Base-by-base conservation (phyloP, 352 stramenopile species). In the Phytopythium boreale region DNA sequence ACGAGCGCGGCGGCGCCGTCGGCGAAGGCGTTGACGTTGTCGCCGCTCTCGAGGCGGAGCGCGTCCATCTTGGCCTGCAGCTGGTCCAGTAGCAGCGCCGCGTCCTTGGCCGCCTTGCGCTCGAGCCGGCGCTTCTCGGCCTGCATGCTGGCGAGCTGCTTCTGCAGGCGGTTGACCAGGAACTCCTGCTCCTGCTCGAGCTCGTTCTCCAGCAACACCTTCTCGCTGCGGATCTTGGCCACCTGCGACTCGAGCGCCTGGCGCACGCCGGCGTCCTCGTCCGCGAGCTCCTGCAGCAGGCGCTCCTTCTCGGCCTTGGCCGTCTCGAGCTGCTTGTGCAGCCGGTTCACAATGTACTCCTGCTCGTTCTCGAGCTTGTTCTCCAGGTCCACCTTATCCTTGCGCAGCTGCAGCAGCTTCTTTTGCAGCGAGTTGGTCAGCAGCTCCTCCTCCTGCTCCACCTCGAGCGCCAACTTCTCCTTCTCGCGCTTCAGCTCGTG, bases 321-420 rank as follows among this genome's bases (percentile, higher is more conserved):
- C 3, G 80, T 75, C 53, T 93, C 85, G 1, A 95, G 75, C 65
- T 95, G 84, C 67, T 93, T 93, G 66, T 85, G 77, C 47, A 97
- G 82, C 56, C 94, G 94, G 78, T 97, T 97, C 22, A 97, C 89
- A 46, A 97, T 93, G 72, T 96, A 96, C 61, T 97, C 90, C 72
- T 97, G 89, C 64, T 97, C 90, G 63, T 89, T 77, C 75, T 97
- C 90, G 12, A 97, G 80, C 66, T 96, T 93, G 75, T 97, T 97
- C 72, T 97, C 90, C 10, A 97, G 66, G 62, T 97, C 90, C 57
- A 97, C 80, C 63, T 97, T 97, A 68, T 97, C 90, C 59, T 88
- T 85, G 56, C 82, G 87, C 59, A 95, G 72, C 61, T 94, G 76
- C 62, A 88, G 78, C n/a, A 97, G 77, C 64, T 96, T 96, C 75